Percentiles rank a stretch among this genome's conserved stretches.
phyloP scores from a whole-genome alignment of 225 moss, liverwort and hornwort species.

The Anthoceros angustus region DNA sequence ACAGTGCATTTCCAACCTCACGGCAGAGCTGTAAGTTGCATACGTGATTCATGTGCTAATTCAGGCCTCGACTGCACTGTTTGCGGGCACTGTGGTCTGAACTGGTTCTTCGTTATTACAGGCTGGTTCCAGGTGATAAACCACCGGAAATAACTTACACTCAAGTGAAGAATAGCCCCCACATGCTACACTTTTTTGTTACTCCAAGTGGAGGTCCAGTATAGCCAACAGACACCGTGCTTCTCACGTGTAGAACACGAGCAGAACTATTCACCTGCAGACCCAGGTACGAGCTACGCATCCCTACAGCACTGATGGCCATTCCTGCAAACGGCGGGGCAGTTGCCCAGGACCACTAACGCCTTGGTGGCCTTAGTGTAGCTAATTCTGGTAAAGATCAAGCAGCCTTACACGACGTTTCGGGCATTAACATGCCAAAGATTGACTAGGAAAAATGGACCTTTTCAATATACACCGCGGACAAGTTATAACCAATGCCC shows the following conservation, averaged over 20 bases:
- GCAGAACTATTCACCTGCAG: too few species aligned
- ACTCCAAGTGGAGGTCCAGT: not conserved
- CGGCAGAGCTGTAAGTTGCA: constrained; percentile 25
- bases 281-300: too few species aligned
- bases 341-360: too few species aligned
- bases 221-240: not conserved
- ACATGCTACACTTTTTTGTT: not conserved
- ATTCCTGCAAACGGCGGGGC: too few species aligned
- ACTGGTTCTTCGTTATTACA: not conserved
- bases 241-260: not conserved
- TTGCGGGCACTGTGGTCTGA: not conserved
- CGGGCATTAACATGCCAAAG: too few species aligned
- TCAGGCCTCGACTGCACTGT: not conserved
- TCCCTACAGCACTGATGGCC: too few species aligned
- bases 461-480: too few species aligned
- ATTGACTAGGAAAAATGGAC: too few species aligned
- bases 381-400: too few species aligned
- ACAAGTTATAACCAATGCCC: too few species aligned
- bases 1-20: constrained; percentile 22
- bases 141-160: not conserved
- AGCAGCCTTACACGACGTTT: too few species aligned
- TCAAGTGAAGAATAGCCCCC: constrained; percentile 2
- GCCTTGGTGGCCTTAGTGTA: too few species aligned
- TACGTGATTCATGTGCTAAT: not conserved
- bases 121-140: constrained; percentile 1